These are phyloP conservation scores for Epichloe uncinata DNA, from an alignment of 2,329 filamentous ascomycete species.

Conservation along the genomic window DNA sequence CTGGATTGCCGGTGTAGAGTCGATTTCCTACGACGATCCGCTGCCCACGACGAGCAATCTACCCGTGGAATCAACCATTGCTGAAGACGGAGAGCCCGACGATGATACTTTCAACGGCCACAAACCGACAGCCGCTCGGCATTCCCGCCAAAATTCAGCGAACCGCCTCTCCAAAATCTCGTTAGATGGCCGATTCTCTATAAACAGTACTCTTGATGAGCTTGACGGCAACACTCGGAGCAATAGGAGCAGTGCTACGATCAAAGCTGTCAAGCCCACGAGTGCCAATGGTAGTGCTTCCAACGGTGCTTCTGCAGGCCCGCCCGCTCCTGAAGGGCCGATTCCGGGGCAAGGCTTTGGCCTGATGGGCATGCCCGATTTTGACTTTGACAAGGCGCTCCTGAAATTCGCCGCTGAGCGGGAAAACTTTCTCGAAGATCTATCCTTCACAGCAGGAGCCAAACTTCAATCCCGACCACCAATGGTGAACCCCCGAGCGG, in stretches of 20 bases:
- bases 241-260: constrained; percentile 54
- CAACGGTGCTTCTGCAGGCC: constrained; percentile 15
- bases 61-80: constrained; percentile 44
- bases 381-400: constrained; percentile 87
- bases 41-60: constrained; percentile 17
- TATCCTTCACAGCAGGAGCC: constrained; percentile 76
- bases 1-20: constrained; percentile 61
- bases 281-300: constrained; percentile 12
- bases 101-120: constrained; percentile 21
- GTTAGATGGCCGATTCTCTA: constrained; percentile 36
- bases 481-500: constrained; percentile 62
- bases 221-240: constrained; percentile 44
- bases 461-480: constrained; percentile 56
- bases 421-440: constrained; percentile 84
- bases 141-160: constrained; percentile 48
- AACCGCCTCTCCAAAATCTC: constrained; percentile 44
- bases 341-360: neutral
- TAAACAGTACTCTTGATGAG: constrained; percentile 42
- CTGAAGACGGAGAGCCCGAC: constrained; percentile 47
- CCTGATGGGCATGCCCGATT: constrained; percentile 39
- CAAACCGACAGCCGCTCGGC: constrained; percentile 28
- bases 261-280: constrained; percentile 30
- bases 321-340: neutral
- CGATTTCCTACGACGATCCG: constrained; percentile 49
- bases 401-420: constrained; percentile 92